Evolutionary conservation across 2,329 filamentous ascomycete species (phyloP).

Genomic region (Alternaria brassicae): DNA sequence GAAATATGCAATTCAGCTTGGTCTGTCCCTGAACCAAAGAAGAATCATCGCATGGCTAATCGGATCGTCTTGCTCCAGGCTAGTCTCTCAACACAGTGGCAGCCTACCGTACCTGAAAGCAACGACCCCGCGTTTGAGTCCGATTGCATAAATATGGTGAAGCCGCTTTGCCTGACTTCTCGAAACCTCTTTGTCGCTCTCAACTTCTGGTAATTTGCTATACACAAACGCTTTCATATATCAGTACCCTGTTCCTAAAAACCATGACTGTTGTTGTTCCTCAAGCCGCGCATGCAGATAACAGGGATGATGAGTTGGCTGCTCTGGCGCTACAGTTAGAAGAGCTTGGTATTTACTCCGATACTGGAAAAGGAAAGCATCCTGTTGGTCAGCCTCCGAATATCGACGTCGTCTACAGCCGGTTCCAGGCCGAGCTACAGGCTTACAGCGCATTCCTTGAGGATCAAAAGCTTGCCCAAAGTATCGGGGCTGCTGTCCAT

Average conservation of each 20-base stretch:
- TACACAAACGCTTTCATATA: not conserved
- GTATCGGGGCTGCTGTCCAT: constrained; percentile 33
- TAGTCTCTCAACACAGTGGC: not conserved
- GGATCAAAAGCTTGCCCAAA: constrained; percentile 31
- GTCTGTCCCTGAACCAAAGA: not conserved
- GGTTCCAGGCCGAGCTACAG: constrained; percentile 26
- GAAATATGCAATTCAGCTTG: not conserved
- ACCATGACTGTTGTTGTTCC: not conserved
- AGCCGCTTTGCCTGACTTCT: not conserved
- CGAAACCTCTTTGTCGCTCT: not conserved
- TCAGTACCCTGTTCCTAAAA: not conserved
- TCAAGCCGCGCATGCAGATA: constrained; percentile 5
- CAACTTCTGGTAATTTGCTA: not conserved
- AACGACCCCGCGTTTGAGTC: not conserved
- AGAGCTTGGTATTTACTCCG: constrained; percentile 18
- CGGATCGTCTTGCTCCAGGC: not conserved
- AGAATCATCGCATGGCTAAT: not conserved
- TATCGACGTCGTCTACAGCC: constrained; percentile 24
- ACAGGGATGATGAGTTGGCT: constrained; percentile 32
- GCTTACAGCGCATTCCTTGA: constrained; percentile 19
- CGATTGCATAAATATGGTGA: not conserved
- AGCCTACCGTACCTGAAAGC: not conserved
- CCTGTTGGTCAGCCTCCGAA: constrained; percentile 21
- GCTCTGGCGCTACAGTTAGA: constrained; percentile 38
- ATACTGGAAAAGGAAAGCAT: constrained; percentile 31